A percentile compares a stretch with the other conserved stretches of the same genome.
These are phyloP conservation scores for Cladobotryum protrusum DNA, from an alignment of 2,329 filamentous ascomycete species.

Conservation along the genomic window DNA sequence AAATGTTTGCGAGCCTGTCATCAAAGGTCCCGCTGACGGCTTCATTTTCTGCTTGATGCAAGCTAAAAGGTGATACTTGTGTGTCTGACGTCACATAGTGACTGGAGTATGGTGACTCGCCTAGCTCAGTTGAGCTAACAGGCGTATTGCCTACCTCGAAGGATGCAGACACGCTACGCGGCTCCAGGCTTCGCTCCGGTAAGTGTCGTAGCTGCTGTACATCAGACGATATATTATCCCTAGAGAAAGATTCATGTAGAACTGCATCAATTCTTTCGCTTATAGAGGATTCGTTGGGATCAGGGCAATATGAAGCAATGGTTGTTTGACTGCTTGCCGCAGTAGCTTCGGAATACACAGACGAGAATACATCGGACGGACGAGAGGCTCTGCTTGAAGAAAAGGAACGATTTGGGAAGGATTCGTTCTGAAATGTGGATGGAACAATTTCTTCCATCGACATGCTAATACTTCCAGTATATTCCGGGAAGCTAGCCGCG, in stretches of 20 bases:
- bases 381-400: slow-evolving; percentile 4
- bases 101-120: background rate
- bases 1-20: slow-evolving; percentile 30
- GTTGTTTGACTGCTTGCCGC: slow-evolving; percentile 29
- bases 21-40: slow-evolving; percentile 7
- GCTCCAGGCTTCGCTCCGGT: no score
- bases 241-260: slow-evolving; percentile 13
- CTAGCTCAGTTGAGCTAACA: no score
- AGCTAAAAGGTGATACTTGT: background rate
- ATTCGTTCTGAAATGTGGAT: background rate
- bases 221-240: no score
- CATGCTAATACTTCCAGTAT: background rate
- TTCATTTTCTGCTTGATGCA: background rate
- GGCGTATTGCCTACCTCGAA: no score
- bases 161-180: no score
- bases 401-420: slow-evolving; percentile 21
- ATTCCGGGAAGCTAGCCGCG: background rate
- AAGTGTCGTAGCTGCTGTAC: no score
- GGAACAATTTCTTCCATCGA: background rate
- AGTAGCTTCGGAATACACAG: slow-evolving; percentile 17
- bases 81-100: background rate
- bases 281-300: slow-evolving; percentile 2
- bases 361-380: slow-evolving; percentile 14
- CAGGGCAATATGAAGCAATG: slow-evolving; percentile 9
- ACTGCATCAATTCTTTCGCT: slow-evolving; percentile 7